Conservation (phyloP, 2,329 filamentous ascomycete species). For the Pseudogymnoascus sp. region DNA sequence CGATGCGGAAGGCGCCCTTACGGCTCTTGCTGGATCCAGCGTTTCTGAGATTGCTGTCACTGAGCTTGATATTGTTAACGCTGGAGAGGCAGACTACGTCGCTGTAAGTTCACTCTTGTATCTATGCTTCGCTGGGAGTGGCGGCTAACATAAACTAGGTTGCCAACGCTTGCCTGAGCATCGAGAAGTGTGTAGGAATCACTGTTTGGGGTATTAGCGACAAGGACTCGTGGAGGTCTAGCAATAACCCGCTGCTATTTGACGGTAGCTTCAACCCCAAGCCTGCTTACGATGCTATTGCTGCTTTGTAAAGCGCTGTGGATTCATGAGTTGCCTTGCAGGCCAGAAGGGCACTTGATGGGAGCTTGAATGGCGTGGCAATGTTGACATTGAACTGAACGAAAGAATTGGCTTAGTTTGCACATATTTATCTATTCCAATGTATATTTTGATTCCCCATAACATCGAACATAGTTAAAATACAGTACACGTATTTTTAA, state of each 20-base stretch:
- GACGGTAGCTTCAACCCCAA: slow-evolving; percentile 43
- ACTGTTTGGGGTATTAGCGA: slow-evolving; percentile 37
- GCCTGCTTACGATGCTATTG: slow-evolving; percentile 37
- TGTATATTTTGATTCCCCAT: background rate
- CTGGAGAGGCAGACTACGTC: slow-evolving; percentile 28
- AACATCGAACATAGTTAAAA: background rate
- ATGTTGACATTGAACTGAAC: background rate
- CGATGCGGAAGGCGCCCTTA: slow-evolving; percentile 35
- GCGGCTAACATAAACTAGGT: slow-evolving; percentile 11
- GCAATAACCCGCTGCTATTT: slow-evolving; percentile 44
- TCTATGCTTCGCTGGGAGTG: background rate
- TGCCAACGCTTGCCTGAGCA: slow-evolving; percentile 25
- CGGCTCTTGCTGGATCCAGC: slow-evolving; percentile 28
- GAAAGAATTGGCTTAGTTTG: background rate
- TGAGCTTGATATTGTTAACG: slow-evolving; percentile 58
- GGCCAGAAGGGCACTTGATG: background rate
- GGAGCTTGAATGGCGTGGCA: background rate
- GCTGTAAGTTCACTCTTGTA: slow-evolving; percentile 10
- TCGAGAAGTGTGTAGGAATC: slow-evolving; percentile 28
- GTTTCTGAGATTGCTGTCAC: slow-evolving; percentile 51
- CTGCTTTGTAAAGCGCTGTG: background rate
- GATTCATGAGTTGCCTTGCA: background rate
- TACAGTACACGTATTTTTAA: background rate
- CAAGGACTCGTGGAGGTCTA: slow-evolving; percentile 43
- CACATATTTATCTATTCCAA: background rate